Percentiles rank a stretch among this genome's conserved stretches.
These are phyloP conservation scores for Coccomyxa subellipsoidea DNA, from an alignment of 163 green algal species.

Conservation along the genomic window DNA sequence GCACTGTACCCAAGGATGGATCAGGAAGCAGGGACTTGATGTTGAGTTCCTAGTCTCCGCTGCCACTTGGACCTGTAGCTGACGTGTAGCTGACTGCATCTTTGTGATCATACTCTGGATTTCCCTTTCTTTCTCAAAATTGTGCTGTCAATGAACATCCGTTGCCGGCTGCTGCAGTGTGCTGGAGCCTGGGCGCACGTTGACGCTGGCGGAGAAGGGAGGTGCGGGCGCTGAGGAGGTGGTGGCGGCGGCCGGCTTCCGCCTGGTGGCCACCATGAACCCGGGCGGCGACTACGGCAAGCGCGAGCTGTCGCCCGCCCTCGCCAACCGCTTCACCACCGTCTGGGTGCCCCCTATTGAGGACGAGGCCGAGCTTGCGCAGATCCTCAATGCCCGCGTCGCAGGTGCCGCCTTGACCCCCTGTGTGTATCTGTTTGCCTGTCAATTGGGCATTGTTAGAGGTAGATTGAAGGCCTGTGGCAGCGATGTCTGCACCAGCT, in stretches of 20 bases:
- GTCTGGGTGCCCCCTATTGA: slow-evolving; percentile 90
- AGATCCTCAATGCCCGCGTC: slow-evolving; percentile 76
- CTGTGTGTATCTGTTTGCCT: not conserved
- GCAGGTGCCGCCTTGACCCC: slow-evolving; percentile 1
- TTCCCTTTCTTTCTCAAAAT: too few species aligned
- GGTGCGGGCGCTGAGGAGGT: slow-evolving; percentile 84
- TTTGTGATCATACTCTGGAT: too few species aligned
- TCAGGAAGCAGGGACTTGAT: too few species aligned
- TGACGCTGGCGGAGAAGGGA: slow-evolving; percentile 94
- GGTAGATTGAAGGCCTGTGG: too few species aligned
- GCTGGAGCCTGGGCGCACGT: slow-evolving; percentile 74
- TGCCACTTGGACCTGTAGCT: too few species aligned
- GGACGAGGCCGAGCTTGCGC: slow-evolving; percentile 71
- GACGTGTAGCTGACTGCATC: too few species aligned
- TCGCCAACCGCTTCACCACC: slow-evolving; percentile 91
- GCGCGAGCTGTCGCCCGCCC: slow-evolving; percentile 95
- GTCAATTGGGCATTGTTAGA: too few species aligned
- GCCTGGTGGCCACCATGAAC: slow-evolving; percentile 98
- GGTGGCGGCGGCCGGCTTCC: slow-evolving; percentile 78
- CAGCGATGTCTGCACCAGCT: too few species aligned
- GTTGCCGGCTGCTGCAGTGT: slow-evolving; percentile 58
- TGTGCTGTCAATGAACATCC: too few species aligned
- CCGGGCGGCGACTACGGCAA: slow-evolving; percentile 98
- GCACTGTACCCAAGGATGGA: too few species aligned
- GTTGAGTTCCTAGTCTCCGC: too few species aligned